Conservation (phyloP, 345 rosid species). For the Eucalyptus globulus region DNA sequence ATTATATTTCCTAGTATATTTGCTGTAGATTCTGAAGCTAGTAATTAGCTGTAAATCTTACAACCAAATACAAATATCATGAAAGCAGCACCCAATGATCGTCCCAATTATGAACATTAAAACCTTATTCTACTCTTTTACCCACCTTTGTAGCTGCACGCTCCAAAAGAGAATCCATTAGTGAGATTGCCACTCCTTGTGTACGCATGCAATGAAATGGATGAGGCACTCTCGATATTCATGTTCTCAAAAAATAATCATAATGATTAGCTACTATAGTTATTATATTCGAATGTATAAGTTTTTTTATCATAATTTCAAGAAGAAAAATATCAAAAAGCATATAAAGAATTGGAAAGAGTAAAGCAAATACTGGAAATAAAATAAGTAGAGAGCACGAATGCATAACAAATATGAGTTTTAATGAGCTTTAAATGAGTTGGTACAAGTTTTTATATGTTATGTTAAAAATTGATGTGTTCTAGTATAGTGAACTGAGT, state of each 20-base stretch:
- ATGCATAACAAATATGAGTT: neutral
- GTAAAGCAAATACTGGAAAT: neutral
- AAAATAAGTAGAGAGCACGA: neutral
- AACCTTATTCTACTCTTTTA: neutral
- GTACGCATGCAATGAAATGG: neutral
- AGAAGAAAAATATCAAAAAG: neutral
- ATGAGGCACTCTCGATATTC: no score
- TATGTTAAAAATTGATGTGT: neutral
- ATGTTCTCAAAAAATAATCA: no score
- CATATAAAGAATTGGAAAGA: neutral
- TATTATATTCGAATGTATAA: no score
- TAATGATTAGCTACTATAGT: no score
- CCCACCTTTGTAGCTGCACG: neutral
- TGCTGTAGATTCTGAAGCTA: neutral
- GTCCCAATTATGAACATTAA: neutral
- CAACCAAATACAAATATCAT: neutral
- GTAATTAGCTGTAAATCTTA: neutral
- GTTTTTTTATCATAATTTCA: no score
- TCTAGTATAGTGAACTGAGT: neutral
- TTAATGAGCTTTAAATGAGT: neutral
- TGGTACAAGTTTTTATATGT: neutral
- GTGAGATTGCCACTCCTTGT: no score
- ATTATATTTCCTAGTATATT: neutral
- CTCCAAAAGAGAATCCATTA: neutral
- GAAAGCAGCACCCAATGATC: neutral